Percentiles rank a stretch among this genome's conserved stretches.
phyloP scores from a whole-genome alignment of 1,284 basidiomycete genomes.

The Cystobasidium sp. region DNA sequence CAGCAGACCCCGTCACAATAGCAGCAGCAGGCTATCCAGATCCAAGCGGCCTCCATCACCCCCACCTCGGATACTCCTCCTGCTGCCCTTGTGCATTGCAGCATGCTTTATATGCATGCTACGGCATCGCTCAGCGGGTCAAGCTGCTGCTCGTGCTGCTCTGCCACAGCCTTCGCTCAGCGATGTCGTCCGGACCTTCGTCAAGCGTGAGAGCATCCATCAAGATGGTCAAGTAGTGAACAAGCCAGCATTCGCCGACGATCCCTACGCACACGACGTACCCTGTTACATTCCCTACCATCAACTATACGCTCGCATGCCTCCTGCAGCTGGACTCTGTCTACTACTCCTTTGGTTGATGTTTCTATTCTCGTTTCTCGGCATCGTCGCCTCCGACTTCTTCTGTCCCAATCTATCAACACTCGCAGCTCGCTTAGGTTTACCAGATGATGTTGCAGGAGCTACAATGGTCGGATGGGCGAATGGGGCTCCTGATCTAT shows the following conservation, averaged over 20 bases:
- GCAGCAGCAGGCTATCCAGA: not conserved
- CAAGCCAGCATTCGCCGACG: not conserved
- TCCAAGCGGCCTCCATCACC: conserved; percentile 6
- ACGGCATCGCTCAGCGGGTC: conserved; percentile 15
- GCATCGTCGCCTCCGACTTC: conserved; percentile 91
- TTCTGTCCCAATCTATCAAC: conserved; percentile 90
- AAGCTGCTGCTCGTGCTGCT: conserved; percentile 15
- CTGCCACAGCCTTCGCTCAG: conserved; percentile 21
- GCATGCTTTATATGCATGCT: conserved; percentile 24
- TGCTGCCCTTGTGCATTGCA: conserved; percentile 25
- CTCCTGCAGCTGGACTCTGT: conserved; percentile 63
- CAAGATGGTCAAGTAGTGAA: not conserved
- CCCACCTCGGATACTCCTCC: conserved; percentile 32
- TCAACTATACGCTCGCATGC: conserved; percentile 69
- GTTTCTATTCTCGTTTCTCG: conserved; percentile 81
- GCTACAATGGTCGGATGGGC: conserved; percentile 93
- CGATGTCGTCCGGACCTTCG: conserved; percentile 16
- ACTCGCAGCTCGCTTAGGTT: conserved; percentile 75
- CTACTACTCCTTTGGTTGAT: conserved; percentile 73
- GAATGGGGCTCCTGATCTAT: conserved; percentile 89
- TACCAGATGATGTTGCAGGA: conserved; percentile 87
- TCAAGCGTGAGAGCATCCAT: conserved; percentile 4
- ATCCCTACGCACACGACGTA: conserved; percentile 30
- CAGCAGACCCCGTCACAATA: not conserved
- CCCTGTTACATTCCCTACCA: conserved; percentile 67